These are phyloP conservation scores for Carallia pectinifolia DNA, from an alignment of 345 rosid genomes.

Conservation along the genomic window DNA sequence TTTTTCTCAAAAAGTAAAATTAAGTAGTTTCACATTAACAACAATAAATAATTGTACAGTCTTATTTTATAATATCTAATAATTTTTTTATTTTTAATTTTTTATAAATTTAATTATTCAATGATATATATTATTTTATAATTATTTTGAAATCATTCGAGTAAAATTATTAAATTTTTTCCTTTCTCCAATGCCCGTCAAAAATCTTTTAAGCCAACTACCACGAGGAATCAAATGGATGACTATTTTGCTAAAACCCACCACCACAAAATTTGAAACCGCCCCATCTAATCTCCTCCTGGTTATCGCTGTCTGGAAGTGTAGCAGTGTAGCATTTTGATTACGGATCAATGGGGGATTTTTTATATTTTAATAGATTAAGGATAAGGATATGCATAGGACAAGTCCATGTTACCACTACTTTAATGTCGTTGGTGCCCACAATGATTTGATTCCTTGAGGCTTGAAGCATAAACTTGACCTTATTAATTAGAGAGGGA, in stretches of 20 bases:
- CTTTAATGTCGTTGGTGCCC: neutral
- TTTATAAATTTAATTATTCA: too few relatives aligned
- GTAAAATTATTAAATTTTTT: too few relatives aligned
- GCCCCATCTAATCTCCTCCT: slow-evolving; percentile 21
- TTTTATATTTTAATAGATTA: slow-evolving; percentile 4
- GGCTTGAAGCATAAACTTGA: neutral
- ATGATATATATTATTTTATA: too few relatives aligned
- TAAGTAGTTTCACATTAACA: too few relatives aligned
- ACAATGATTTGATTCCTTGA: neutral
- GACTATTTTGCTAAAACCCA: slow-evolving; percentile 6
- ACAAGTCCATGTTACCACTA: neutral
- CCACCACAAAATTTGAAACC: slow-evolving; percentile 15
- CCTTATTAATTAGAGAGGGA: neutral
- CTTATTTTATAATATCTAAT: too few relatives aligned
- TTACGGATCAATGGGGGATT: neutral
- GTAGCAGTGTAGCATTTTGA: neutral
- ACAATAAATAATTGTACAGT: too few relatives aligned
- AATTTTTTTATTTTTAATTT: neutral
- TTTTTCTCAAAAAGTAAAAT: neutral
- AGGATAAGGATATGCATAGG: slow-evolving; percentile 28
- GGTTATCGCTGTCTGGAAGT: neutral
- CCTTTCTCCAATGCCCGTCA: neutral
- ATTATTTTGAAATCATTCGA: too few relatives aligned
- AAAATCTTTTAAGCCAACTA: neutral
- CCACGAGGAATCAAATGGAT: slow-evolving; percentile 13